A percentile compares a stretch with the other conserved stretches of the same genome.
Evolutionary conservation across 768 basidiomycete genomes (phyloP).

Genomic region (Tephrocybe sp.): DNA sequence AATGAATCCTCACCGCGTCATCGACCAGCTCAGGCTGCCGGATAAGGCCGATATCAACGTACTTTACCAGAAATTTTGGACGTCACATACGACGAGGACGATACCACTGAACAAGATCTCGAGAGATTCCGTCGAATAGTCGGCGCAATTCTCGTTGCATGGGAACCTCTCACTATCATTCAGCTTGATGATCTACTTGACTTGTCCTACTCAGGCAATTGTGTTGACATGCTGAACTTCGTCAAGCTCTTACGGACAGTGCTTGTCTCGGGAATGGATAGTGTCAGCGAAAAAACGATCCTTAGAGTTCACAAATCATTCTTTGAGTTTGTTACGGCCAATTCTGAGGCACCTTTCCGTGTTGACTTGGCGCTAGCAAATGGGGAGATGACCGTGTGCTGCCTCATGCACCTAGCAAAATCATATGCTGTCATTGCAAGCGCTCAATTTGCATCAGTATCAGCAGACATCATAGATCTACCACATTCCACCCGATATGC

Average conservation of each 20-base stretch:
- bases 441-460: neutral
- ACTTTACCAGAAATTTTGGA: conserved; percentile 9
- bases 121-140: neutral
- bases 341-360: too few species aligned
- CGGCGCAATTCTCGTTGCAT: neutral
- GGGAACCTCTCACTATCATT: neutral
- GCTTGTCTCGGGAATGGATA: neutral
- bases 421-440: neutral
- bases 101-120: neutral
- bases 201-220: neutral
- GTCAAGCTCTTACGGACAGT: neutral
- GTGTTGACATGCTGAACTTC: neutral
- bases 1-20: conserved; percentile 10
- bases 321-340: neutral
- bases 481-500: neutral
- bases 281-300: neutral
- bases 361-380: neutral
- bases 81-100: neutral
- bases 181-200: neutral
- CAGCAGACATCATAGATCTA: neutral
- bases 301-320: neutral
- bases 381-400: neutral
- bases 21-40: conserved; percentile 6
- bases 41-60: conserved; percentile 14
- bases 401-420: neutral